These are phyloP conservation scores for Apiotrichum veenhuisii DNA, from an alignment of 1,284 basidiomycete species.

Conservation along the genomic window DNA sequence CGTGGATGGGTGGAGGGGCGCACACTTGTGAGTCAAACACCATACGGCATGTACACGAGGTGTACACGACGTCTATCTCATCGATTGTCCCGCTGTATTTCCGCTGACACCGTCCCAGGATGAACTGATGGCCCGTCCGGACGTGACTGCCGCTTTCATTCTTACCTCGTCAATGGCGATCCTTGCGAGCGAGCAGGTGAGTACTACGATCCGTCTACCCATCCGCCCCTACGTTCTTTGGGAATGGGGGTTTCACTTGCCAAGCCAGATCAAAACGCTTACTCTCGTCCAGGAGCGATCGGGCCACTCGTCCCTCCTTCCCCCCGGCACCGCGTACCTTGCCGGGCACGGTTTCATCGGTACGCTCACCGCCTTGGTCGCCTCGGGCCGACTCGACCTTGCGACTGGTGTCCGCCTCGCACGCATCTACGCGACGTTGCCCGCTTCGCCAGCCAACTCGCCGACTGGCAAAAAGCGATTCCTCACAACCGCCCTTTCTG, in stretches of 20 bases:
- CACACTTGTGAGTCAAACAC: conserved; percentile 30
- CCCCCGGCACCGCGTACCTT: conserved; percentile 40
- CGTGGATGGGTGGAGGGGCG: conserved; percentile 48
- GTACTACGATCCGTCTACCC: conserved; percentile 6
- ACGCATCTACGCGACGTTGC: conserved; percentile 40
- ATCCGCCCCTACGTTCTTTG: background rate
- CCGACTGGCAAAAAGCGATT: conserved; percentile 21
- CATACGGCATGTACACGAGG: no score
- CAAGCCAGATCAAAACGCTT: background rate
- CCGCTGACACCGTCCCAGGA: conserved; percentile 28
- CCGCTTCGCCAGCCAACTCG: conserved; percentile 25
- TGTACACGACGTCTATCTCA: no score
- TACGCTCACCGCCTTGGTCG: conserved; percentile 46
- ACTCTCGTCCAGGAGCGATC: conserved; percentile 27
- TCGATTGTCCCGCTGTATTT: background rate
- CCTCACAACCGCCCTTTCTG: conserved; percentile 44
- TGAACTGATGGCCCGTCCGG: conserved; percentile 45
- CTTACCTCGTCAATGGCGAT: conserved; percentile 47
- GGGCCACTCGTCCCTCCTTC: conserved; percentile 32
- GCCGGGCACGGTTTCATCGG: conserved; percentile 49
- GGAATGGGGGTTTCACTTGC: no score
- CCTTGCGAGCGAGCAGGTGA: conserved; percentile 43
- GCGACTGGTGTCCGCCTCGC: conserved; percentile 43
- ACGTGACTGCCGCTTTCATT: conserved; percentile 48
- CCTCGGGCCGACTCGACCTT: conserved; percentile 42